These are phyloP conservation scores for Fraxinus ornus DNA, from an alignment of 305 asterid genomes.

Conservation along the genomic window DNA sequence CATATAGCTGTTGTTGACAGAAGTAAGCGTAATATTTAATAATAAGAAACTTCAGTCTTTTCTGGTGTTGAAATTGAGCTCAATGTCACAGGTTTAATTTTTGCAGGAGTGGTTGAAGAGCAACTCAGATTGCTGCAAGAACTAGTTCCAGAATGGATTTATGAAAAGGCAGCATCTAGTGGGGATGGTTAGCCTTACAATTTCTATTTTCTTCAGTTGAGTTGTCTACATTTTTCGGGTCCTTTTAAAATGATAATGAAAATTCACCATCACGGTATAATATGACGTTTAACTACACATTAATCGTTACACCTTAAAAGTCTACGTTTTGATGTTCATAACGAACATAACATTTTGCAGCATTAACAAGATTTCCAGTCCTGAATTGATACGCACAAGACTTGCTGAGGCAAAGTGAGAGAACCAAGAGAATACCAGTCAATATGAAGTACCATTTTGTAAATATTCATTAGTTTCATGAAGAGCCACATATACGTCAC, in stretches of 20 bases:
- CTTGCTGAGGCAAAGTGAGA: background rate
- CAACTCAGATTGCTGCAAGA: conserved; percentile 71
- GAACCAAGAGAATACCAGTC: background rate
- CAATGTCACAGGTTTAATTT: conserved; percentile 16
- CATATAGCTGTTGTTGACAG: conserved; percentile 45
- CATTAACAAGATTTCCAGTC: conserved; percentile 45
- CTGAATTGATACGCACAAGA: no score
- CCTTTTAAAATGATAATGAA: background rate
- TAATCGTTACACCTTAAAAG: background rate
- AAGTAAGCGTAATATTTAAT: conserved; percentile 43
- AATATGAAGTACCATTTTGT: background rate
- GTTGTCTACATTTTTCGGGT: no score
- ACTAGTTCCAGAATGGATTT: conserved; percentile 85
- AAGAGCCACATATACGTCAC: background rate
- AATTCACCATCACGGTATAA: background rate
- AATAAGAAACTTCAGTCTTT: background rate
- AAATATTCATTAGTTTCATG: conserved; percentile 12
- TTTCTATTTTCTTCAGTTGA: background rate
- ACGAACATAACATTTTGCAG: conserved; percentile 38
- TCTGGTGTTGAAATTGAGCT: conserved; percentile 1
- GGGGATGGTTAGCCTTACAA: conserved; percentile 57
- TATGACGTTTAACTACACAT: background rate
- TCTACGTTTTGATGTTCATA: background rate
- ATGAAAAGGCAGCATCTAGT: conserved; percentile 47
- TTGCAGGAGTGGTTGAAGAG: conserved; percentile 76